A percentile compares a stretch with the other conserved stretches of the same genome.
These are phyloP conservation scores for Candida incommunis DNA, from an alignment of 805 yeast species.

Conservation along the genomic window DNA sequence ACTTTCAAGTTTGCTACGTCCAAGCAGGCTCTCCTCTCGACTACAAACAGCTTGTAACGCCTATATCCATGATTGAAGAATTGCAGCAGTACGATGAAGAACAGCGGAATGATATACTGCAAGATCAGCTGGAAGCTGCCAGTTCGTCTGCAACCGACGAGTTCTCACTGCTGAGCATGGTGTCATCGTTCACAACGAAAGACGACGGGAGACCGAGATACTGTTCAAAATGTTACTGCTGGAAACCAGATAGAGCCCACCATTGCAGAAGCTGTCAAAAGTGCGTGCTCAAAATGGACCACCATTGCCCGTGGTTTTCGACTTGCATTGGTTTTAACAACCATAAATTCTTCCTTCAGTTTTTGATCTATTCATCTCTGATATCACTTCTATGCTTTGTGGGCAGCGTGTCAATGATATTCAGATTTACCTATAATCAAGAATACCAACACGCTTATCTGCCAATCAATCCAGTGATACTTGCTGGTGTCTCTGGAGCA, in stretches of 20 bases:
- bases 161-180: slow-evolving; percentile 4
- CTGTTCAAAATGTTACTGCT: slow-evolving; percentile 26
- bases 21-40: slow-evolving; percentile 24
- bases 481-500: slow-evolving; percentile 38
- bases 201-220: slow-evolving; percentile 26
- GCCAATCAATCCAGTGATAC: slow-evolving; percentile 45
- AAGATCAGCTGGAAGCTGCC: neutral
- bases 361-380: slow-evolving; percentile 38
- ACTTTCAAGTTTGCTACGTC: slow-evolving; percentile 13
- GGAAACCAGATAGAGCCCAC: slow-evolving; percentile 32
- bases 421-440: slow-evolving; percentile 9
- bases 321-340: slow-evolving; percentile 73
- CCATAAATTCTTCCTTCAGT: slow-evolving; percentile 69
- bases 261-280: slow-evolving; percentile 26
- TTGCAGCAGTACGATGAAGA: neutral
- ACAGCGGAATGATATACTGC: neutral
- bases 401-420: slow-evolving; percentile 19
- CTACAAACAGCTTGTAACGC: neutral
- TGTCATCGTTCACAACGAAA: slow-evolving; percentile 23
- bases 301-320: slow-evolving; percentile 83
- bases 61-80: neutral
- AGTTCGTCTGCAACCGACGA: neutral
- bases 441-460: slow-evolving; percentile 25
- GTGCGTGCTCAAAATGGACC: slow-evolving; percentile 42
- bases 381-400: slow-evolving; percentile 31